Evolutionary conservation across 139 green algal genomes (phyloP).

Genomic region (Tetradesmus lagerheimii): DNA sequence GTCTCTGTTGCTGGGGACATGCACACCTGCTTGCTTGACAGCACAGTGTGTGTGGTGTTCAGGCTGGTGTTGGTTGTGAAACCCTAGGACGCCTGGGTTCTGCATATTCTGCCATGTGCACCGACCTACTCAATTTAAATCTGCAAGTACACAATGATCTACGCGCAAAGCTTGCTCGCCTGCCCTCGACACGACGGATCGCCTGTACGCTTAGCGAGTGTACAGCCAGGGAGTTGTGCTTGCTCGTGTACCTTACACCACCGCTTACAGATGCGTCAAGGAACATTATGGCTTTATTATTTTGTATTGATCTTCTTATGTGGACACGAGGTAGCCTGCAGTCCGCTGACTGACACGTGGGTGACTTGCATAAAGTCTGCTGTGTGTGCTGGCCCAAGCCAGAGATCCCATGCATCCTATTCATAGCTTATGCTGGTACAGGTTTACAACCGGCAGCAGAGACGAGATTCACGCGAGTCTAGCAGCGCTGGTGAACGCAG

Average conservation of each 20-base stretch:
- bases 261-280: not conserved
- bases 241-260: not conserved
- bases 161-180: not conserved
- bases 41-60: too few species aligned
- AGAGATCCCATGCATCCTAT: not conserved
- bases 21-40: too few species aligned
- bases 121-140: not conserved
- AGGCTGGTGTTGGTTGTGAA: not conserved
- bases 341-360: not conserved
- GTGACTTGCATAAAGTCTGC: not conserved
- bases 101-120: not conserved
- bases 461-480: not conserved
- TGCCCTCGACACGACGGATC: not conserved
- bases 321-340: not conserved
- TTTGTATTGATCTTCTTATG: not conserved
- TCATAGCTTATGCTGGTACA: not conserved
- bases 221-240: not conserved
- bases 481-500: not conserved
- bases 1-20: too few species aligned
- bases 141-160: not conserved
- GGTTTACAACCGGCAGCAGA: not conserved
- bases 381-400: not conserved
- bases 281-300: not conserved
- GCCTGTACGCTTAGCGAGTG: not conserved
- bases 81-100: not conserved